These are phyloP conservation scores for Lantana camara DNA, from an alignment of 257 asterid genomes.

Conservation along the genomic window DNA sequence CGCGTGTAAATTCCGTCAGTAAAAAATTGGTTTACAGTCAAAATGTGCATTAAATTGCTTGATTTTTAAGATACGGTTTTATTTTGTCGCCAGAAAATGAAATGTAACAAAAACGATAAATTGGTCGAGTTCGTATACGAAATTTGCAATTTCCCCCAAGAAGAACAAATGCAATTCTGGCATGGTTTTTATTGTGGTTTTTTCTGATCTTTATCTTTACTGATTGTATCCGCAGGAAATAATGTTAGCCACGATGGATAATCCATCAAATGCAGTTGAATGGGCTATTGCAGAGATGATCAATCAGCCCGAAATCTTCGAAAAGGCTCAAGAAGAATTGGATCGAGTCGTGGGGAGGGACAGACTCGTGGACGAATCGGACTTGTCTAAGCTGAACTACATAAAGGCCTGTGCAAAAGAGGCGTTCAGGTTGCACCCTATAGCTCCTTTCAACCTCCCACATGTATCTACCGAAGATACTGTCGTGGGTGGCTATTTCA, in stretches of 20 bases:
- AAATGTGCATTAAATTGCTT: too few species aligned
- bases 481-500: constrained; percentile 12
- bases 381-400: constrained; percentile 22
- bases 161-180: too few species aligned
- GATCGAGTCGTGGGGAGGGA: constrained; percentile 22
- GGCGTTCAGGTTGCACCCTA: constrained; percentile 24
- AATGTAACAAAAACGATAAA: too few species aligned
- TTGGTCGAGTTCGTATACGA: too few species aligned
- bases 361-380: constrained; percentile 29
- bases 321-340: constrained; percentile 15
- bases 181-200: too few species aligned
- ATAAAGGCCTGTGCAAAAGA: constrained; percentile 27
- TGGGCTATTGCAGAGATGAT: constrained; percentile 28
- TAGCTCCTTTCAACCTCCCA: constrained; percentile 21
- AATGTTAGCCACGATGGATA: constrained; percentile 30
- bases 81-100: too few species aligned
- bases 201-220: not conserved
- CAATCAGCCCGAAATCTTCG: constrained; percentile 23
- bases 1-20: too few species aligned
- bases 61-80: too few species aligned
- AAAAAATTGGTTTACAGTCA: too few species aligned
- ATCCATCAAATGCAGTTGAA: constrained; percentile 32
- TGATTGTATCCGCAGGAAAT: constrained; percentile 18
- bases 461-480: constrained; percentile 18
- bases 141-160: too few species aligned